These are phyloP conservation scores for Penstemon newberryi DNA, from an alignment of 257 asterid species.

Conservation along the genomic window DNA sequence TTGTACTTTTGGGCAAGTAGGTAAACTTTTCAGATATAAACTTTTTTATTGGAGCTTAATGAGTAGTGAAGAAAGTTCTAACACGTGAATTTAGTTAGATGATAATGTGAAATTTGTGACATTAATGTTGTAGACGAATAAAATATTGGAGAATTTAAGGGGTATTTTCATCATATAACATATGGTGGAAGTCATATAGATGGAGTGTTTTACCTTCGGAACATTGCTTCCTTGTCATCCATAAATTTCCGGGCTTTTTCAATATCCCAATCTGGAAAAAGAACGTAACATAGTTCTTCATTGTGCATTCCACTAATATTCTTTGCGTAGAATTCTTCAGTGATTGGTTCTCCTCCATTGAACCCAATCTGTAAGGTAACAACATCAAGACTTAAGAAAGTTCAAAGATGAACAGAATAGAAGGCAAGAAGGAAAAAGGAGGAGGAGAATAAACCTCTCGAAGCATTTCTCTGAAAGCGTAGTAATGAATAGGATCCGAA, in stretches of 20 bases:
- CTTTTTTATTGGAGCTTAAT: too few species aligned
- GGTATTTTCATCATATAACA: too few species aligned
- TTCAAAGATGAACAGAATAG: neutral
- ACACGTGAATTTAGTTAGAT: too few species aligned
- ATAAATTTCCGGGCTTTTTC: conserved; percentile 52
- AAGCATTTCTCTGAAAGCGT: conserved; percentile 85
- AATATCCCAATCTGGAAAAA: conserved; percentile 78
- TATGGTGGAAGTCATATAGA: too few species aligned
- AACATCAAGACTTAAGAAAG: neutral
- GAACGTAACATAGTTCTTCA: conserved; percentile 59
- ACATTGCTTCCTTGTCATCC: conserved; percentile 75
- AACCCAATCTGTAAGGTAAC: conserved; percentile 54
- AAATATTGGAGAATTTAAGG: too few species aligned
- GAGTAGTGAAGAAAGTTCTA: too few species aligned
- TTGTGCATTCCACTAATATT: conserved; percentile 74
- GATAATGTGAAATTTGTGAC: too few species aligned
- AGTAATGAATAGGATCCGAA: conserved; percentile 80
- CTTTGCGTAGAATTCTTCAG: conserved; percentile 64
- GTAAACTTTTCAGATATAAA: too few species aligned
- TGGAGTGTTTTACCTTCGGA: conserved; percentile 51
- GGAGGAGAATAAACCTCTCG: conserved; percentile 54
- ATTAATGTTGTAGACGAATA: too few species aligned
- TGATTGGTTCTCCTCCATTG: conserved; percentile 73
- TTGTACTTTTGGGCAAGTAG: too few species aligned
- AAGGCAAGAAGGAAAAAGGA: neutral